Evolutionary conservation across 768 basidiomycete species (phyloP), one percentile per base, ranked within the genome.

Genomic region (Austroboletus festivus): DNA sequence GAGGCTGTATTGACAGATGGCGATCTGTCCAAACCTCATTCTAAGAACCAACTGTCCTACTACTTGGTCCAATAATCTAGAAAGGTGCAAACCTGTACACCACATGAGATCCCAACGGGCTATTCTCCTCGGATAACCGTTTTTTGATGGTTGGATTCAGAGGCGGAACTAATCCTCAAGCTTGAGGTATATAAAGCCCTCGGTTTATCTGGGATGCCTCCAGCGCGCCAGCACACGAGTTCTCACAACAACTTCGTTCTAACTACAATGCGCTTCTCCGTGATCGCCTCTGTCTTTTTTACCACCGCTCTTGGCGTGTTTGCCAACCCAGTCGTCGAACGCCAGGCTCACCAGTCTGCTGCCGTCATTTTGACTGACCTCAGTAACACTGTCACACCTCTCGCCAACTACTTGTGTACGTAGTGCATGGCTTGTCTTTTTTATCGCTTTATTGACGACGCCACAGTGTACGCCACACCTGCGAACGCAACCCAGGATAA

Each of bases 131-230:
- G 31, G 31, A 33, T 33, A 4, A 8, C 15, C 31, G 31, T 7
- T 33, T 28, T 6, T 28, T 12, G 28, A 12, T 28, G 28, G 28
- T 28, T 12, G 28, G 28, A 28, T 28, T 6, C 12, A 12, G 28
- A 28, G 28, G 12, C 28, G 28, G 5, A 5, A 5, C 12, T 12
- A 28, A 12, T 30, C 24, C 34, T 31, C 24, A 33, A 5, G n/a
- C 19, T n/a, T 20, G 20, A 52, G 42, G 39, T 57, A 57, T 50
- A 50, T 49, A 52, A 57, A 48, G 40, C 53, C 31, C 18, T 13
- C 24, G 18, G 18, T 12, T 28, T 13, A 20, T 24, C 42, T 33
- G 12, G 28, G 37, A 38, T 18, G 0, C 24, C 42, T 15, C 50
- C 50, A 56, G 40, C 40, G 50, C 54, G 49, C 42, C 12, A 44